phyloP scores from a whole-genome alignment of 2,329 filamentous ascomycete species.

The Elsinoe batatas region DNA sequence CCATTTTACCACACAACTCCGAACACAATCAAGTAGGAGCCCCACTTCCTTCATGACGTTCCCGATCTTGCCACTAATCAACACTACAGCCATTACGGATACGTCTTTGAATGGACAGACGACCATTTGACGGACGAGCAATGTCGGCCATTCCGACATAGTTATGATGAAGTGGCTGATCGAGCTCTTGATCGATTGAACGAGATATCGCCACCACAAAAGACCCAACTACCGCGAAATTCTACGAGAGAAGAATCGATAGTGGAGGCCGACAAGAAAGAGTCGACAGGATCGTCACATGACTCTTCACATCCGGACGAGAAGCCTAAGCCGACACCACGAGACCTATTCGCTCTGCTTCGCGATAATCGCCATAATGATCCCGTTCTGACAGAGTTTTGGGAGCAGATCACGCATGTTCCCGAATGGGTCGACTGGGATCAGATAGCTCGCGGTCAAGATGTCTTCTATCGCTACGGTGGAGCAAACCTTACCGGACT shows the following conservation, averaged over 20 bases:
- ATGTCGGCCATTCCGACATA: conserved; percentile 49
- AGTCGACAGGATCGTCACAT: conserved; percentile 10
- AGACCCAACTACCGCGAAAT: conserved; percentile 30
- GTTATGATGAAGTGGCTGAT: conserved; percentile 60
- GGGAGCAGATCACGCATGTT: conserved; percentile 56
- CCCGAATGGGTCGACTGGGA: conserved; percentile 71
- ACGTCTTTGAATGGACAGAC: conserved; percentile 59
- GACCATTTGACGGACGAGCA: conserved; percentile 53
- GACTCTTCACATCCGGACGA: conserved; percentile 15
- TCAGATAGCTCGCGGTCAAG: conserved; percentile 63
- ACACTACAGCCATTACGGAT: conserved; percentile 46
- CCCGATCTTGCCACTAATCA: conserved; percentile 15
- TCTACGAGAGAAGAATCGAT: conserved; percentile 21
- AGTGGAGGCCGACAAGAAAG: conserved; percentile 19
- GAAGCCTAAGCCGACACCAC: conserved; percentile 20
- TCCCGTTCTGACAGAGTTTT: conserved; percentile 47
- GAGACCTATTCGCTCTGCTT: conserved; percentile 55
- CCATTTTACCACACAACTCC: conserved; percentile 33
- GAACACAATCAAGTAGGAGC: conserved; percentile 34
- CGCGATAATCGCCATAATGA: conserved; percentile 49
- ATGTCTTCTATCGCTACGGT: conserved; percentile 68
- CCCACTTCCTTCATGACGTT: conserved; percentile 12
- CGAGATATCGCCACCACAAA: conserved; percentile 44
- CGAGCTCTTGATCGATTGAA: conserved; percentile 56
- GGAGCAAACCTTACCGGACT: conserved; percentile 54